phyloP scores from a whole-genome alignment of 2,329 filamentous ascomycete genomes.

The Colletotrichum nymphaeae region DNA sequence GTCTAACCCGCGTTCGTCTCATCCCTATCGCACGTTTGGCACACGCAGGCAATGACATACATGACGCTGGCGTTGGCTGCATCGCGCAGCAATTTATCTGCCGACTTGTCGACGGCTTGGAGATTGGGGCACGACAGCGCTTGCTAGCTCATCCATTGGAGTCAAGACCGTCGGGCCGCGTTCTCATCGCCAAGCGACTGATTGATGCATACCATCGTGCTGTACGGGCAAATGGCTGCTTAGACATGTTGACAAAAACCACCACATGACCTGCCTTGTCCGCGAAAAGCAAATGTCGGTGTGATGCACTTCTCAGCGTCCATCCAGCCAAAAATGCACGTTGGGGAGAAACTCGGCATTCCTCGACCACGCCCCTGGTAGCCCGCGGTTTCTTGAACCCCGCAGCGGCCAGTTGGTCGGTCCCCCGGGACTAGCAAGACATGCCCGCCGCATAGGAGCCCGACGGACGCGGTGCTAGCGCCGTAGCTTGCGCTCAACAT shows the following conservation, averaged over 20 bases:
- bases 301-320: conserved; percentile 19
- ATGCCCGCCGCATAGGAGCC: conserved; percentile 1
- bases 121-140: background rate
- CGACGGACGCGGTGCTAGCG: conserved; percentile 12
- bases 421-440: conserved; percentile 11
- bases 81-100: background rate
- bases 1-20: conserved; percentile 17
- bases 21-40: conserved; percentile 2
- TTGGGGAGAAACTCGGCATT: conserved; percentile 8
- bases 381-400: conserved; percentile 12
- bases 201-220: conserved; percentile 1
- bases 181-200: conserved; percentile 1
- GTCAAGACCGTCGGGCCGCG: background rate
- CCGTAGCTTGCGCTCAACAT: conserved; percentile 15
- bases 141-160: background rate
- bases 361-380: conserved; percentile 13
- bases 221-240: background rate
- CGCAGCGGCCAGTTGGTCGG: conserved; percentile 6
- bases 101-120: background rate
- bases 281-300: conserved; percentile 32
- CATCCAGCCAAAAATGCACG: conserved; percentile 20
- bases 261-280: conserved; percentile 27
- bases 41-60: conserved; percentile 30
- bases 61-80: conserved; percentile 25
- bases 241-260: conserved; percentile 1